Evolutionary conservation across 1,139 yeast species (phyloP).

Genomic region (Yamadazyma spencermartinsiae): DNA sequence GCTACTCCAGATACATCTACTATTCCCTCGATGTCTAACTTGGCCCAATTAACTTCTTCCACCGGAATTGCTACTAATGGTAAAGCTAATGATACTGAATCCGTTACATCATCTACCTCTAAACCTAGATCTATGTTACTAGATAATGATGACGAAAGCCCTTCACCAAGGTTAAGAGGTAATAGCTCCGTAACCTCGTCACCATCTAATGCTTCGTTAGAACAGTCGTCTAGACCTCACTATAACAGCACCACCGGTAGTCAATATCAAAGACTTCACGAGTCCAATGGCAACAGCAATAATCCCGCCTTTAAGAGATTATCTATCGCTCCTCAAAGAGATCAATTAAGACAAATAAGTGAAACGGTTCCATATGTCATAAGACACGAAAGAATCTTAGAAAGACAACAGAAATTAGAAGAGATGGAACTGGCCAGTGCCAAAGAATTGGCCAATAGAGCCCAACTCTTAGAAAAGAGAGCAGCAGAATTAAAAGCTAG

Average conservation of each 20-base stretch:
- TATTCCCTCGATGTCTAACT: constrained; percentile 63
- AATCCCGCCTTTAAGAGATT: constrained; percentile 56
- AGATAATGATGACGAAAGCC: constrained; percentile 29
- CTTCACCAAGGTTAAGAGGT: constrained; percentile 32
- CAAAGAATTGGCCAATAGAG: constrained; percentile 66
- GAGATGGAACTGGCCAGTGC: constrained; percentile 80
- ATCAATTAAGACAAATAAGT: constrained; percentile 71
- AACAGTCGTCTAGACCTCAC: constrained; percentile 21
- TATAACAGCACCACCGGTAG: not conserved
- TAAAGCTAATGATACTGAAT: constrained; percentile 18
- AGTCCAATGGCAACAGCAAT: constrained; percentile 31
- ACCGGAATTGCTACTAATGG: constrained; percentile 5
- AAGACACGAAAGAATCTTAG: constrained; percentile 71
- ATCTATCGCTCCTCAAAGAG: constrained; percentile 62
- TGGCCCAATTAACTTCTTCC: constrained; percentile 54
- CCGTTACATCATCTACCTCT: constrained; percentile 28
- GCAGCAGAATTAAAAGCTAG: constrained; percentile 72
- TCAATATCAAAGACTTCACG: not conserved
- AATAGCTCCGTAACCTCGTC: constrained; percentile 32
- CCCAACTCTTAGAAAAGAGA: constrained; percentile 72
- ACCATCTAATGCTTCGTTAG: constrained; percentile 31
- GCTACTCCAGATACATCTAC: constrained; percentile 20
- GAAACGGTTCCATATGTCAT: constrained; percentile 81
- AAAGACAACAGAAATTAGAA: constrained; percentile 75
- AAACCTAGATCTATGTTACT: constrained; percentile 36